Conservation (phyloP, 441 rosid species). For the Corymbia citriodora region DNA sequence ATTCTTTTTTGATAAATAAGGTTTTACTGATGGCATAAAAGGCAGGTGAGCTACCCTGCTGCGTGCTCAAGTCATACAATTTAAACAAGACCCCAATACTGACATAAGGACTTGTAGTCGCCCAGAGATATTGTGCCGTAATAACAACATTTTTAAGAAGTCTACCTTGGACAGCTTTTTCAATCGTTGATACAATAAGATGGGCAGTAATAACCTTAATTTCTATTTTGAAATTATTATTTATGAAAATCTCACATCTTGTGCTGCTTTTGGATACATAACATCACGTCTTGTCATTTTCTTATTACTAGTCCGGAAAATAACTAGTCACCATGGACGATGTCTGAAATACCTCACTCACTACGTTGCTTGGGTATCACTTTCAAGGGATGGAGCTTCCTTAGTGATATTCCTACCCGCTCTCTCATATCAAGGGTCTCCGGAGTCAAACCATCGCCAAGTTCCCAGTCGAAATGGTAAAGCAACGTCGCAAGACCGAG, state of each 20-base stretch:
- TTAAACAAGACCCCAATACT: not conserved
- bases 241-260: not conserved
- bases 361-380: not conserved
- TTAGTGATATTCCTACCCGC: not conserved
- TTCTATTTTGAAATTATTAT: not conserved
- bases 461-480: not conserved
- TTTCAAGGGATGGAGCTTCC: not conserved
- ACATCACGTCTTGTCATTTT: not conserved
- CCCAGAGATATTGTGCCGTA: not conserved
- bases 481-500: not conserved
- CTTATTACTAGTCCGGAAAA: not conserved
- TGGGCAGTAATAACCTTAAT: not conserved
- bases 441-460: not conserved
- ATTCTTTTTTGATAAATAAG: not conserved
- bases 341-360: not conserved
- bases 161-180: not conserved
- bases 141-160: not conserved
- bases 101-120: not conserved
- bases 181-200: not conserved
- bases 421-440: not conserved
- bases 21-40: not conserved
- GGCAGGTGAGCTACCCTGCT: not conserved
- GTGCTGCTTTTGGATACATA: not conserved
- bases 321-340: not conserved
- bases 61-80: not conserved